Conservation (phyloP, 1,284 basidiomycete genomes). For the Irpex rosettiformis region DNA sequence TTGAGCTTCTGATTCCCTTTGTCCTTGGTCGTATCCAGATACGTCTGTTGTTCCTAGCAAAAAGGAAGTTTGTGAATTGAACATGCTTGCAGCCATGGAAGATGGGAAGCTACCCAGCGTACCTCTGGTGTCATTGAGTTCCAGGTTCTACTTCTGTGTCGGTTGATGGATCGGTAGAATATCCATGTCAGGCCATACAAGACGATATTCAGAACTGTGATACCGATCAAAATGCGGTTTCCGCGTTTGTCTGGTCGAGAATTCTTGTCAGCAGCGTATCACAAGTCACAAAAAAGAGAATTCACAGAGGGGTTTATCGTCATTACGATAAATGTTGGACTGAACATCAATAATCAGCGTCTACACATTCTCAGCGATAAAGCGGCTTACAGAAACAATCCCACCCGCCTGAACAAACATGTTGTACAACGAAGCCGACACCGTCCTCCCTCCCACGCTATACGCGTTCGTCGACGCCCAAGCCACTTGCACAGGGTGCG, state of each 20-base stretch:
- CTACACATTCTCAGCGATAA: background rate
- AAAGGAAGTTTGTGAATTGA: background rate
- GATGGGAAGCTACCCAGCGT: conserved; percentile 6
- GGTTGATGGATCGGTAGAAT: conserved; percentile 55
- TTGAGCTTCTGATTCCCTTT: conserved; percentile 54
- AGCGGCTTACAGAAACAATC: background rate
- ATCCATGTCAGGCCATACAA: conserved; percentile 49
- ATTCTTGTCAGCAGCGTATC: background rate
- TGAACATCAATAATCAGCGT: conserved; percentile 5
- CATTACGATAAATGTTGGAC: conserved; percentile 31
- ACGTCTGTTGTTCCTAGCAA: conserved; percentile 48
- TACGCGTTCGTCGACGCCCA: conserved; percentile 62
- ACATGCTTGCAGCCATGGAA: background rate
- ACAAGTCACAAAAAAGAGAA: background rate
- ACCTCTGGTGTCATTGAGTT: conserved; percentile 48
- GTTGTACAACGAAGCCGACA: conserved; percentile 57
- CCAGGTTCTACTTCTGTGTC: conserved; percentile 48
- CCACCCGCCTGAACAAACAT: conserved; percentile 59
- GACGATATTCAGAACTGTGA: conserved; percentile 35
- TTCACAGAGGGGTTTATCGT: conserved; percentile 26
- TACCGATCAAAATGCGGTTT: conserved; percentile 34
- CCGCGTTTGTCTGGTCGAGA: conserved; percentile 35
- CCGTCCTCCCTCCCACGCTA: conserved; percentile 53
- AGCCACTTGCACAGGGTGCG: conserved; percentile 48
- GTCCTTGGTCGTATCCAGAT: conserved; percentile 55